Evolutionary conservation across 306 rosid genomes (phyloP), one percentile per base, ranked within the genome.

Genomic region (Glycine latifolia): DNA sequence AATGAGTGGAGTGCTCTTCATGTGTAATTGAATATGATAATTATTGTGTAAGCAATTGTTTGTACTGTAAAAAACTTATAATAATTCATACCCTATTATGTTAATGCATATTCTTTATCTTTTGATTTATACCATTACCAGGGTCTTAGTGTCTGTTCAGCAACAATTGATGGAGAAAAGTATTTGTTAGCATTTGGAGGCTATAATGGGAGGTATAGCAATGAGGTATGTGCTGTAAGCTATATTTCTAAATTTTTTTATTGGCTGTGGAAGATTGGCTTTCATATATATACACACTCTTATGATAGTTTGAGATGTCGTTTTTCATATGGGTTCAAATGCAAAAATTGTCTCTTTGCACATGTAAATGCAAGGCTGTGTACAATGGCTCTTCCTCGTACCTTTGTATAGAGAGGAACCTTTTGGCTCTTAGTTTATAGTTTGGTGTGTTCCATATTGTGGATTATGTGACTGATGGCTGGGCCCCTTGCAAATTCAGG

Each of bases 171-270:
- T 66, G 90, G 91, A 74, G 92, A 89, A 73, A 91, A 87, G 67
- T 88, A 91, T 92, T 82, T 96, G 85, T 91, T 93, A 85, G 87
- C 98, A 71, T 96, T 96, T 77, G 99, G 99, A 67, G 99, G 99
- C 85, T 96, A 96, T 85, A 96, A 96, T 73, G 99, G 99, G 78
- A 93, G 74, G 82, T 96, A 96, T 83, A 92, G 97, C 91, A 96
- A 91, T 77, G 97, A 96, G 97, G 99, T 96, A 88, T 69, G 80
- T 82, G 46, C 60, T 68, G 49, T 58, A 67, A 79, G 20, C 74
- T 52, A 11, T 4, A 8, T 41, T 53, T 62, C 12, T 61, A 26
- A 11, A 35, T 35, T 55, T 10, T 53, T 56, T 37, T 63, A 15
- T 73, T 71, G 14, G 41, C 61, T n/a, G 13, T 70, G 2, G 41